These are phyloP conservation scores for Suillus placidus DNA, from an alignment of 768 basidiomycete species.

Conservation along the genomic window DNA sequence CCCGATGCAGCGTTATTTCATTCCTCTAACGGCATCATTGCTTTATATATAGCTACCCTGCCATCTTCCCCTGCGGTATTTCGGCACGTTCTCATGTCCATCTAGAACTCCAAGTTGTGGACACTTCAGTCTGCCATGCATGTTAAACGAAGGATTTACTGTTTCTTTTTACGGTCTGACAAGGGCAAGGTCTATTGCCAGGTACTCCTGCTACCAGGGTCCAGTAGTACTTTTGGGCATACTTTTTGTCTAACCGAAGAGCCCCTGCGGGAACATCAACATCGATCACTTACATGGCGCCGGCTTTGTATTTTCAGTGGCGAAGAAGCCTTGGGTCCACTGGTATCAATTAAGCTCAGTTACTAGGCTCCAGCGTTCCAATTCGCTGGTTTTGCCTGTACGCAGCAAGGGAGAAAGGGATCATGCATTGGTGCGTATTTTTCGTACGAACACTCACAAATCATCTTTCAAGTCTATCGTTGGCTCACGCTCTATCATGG, in stretches of 20 bases:
- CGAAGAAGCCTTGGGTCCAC: not conserved
- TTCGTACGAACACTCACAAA: not conserved
- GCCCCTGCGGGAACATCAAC: no score
- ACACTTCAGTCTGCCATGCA: no score
- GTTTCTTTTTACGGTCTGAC: not conserved
- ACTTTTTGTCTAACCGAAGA: no score
- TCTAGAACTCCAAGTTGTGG: not conserved
- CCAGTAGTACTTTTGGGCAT: no score
- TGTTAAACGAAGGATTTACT: not conserved
- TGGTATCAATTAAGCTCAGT: not conserved
- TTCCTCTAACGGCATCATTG: not conserved
- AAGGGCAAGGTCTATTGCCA: not conserved
- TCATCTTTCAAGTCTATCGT: not conserved
- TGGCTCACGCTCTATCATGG: not conserved
- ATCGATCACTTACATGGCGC: not conserved
- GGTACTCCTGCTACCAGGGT: not conserved
- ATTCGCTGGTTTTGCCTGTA: no score
- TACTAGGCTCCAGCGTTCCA: not conserved
- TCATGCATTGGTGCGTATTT: not conserved
- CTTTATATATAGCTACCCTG: not conserved
- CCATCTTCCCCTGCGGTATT: not conserved
- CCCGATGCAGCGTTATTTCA: not conserved
- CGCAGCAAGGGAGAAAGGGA: no score
- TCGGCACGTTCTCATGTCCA: not conserved
- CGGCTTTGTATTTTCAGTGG: not conserved